Evolutionary conservation across 805 yeast genomes (phyloP).

Genomic region (Candida schatavii): DNA sequence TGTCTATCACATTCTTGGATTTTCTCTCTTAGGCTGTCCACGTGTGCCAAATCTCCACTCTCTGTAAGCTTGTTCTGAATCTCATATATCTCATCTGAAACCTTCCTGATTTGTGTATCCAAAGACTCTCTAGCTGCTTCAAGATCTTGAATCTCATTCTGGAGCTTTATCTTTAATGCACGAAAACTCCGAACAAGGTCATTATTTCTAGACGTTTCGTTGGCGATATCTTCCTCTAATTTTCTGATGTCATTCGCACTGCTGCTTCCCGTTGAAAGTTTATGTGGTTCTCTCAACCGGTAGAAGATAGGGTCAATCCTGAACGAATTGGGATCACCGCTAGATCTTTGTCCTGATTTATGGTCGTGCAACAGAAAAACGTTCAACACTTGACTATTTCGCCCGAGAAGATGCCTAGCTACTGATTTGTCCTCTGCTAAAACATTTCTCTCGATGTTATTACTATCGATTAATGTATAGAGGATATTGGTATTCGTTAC

Average conservation of each 20-base stretch:
- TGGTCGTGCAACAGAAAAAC: slow-evolving; percentile 43
- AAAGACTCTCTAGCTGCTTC: slow-evolving; percentile 7
- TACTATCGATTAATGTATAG: slow-evolving; percentile 62
- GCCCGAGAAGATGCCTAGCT: slow-evolving; percentile 43
- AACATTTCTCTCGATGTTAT: slow-evolving; percentile 56
- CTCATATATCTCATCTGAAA: slow-evolving; percentile 25
- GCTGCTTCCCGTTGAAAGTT: slow-evolving; percentile 21
- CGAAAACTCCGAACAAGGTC: slow-evolving; percentile 15
- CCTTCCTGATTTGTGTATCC: slow-evolving; percentile 8
- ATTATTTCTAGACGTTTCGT: slow-evolving; percentile 13
- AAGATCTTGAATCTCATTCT: slow-evolving; percentile 13
- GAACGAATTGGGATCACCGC: slow-evolving; percentile 37
- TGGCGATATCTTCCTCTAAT: slow-evolving; percentile 14
- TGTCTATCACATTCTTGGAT: slow-evolving; percentile 26
- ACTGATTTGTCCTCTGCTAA: slow-evolving; percentile 49
- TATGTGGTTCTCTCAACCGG: slow-evolving; percentile 24
- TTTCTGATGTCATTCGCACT: slow-evolving; percentile 13
- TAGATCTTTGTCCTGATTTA: slow-evolving; percentile 44
- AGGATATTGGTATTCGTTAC: slow-evolving; percentile 53
- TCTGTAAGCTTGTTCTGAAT: slow-evolving; percentile 41
- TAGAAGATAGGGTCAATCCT: slow-evolving; percentile 55
- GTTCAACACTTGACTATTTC: slow-evolving; percentile 25
- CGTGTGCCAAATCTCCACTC: slow-evolving; percentile 41
- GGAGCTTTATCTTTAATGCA: slow-evolving; percentile 10
- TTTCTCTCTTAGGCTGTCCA: slow-evolving; percentile 35